phyloP scores from a whole-genome alignment of 192 early-diverging fungal species.

The Backusella tarrabulga region DNA sequence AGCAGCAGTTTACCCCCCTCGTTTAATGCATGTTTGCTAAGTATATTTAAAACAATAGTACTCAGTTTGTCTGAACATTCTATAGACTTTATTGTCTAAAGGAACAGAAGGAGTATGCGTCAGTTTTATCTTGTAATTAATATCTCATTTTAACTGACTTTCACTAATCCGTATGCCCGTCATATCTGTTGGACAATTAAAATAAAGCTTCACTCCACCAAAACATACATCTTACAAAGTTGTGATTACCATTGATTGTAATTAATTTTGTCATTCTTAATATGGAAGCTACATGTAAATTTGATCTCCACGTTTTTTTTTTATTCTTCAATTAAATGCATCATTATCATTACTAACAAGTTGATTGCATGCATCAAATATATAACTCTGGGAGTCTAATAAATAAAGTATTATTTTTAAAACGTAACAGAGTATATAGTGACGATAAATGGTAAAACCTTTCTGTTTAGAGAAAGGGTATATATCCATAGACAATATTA shows the following conservation, averaged over 20 bases:
- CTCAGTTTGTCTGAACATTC: neutral
- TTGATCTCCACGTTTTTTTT: neutral
- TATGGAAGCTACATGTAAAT: neutral
- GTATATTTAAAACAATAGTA: neutral
- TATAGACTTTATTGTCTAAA: too few species aligned
- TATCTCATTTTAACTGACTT: neutral
- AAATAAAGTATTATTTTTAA: neutral
- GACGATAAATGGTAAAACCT: neutral
- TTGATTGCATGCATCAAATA: neutral
- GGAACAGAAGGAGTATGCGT: too few species aligned
- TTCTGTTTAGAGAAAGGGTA: neutral
- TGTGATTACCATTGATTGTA: neutral
- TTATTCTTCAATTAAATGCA: neutral
- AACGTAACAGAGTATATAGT: neutral
- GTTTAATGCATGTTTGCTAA: neutral
- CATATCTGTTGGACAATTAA: neutral
- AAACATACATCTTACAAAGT: neutral
- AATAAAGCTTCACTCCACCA: neutral
- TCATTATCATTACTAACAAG: neutral
- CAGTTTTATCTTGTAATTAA: neutral
- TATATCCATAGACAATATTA: neutral
- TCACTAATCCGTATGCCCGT: neutral
- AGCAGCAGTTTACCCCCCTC: neutral
- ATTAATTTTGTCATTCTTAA: neutral
- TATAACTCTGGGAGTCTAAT: neutral